phyloP scores from a whole-genome alignment of 2,329 filamentous ascomycete species.

The Alternaria tenuissima region DNA sequence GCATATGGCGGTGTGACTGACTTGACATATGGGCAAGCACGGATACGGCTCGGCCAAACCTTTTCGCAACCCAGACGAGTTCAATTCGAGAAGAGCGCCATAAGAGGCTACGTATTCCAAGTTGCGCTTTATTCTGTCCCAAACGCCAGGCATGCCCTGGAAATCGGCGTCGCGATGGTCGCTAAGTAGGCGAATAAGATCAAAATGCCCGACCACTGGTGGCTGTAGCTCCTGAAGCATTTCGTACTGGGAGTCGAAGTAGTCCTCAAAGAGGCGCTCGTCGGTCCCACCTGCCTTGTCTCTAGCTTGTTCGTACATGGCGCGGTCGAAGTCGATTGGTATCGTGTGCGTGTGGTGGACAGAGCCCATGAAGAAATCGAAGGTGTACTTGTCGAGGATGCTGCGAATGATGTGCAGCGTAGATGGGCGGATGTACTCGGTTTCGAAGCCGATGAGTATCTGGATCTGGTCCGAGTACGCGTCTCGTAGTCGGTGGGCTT shows the following conservation, averaged over 20 bases:
- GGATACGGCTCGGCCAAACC: conserved; percentile 93
- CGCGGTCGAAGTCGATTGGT: conserved; percentile 85
- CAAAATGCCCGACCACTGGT: conserved; percentile 89
- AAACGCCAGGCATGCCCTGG: conserved; percentile 68
- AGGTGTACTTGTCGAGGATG: conserved; percentile 66
- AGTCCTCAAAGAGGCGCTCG: conserved; percentile 73
- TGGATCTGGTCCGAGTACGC: conserved; percentile 76
- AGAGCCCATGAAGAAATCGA: conserved; percentile 93
- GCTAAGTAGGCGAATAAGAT: conserved; percentile 84
- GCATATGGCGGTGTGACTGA: conserved; percentile 54
- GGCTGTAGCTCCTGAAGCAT: conserved; percentile 80
- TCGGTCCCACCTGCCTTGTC: conserved; percentile 65
- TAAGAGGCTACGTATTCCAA: conserved; percentile 74
- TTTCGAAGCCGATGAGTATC: conserved; percentile 89
- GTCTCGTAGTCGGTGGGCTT: conserved; percentile 75
- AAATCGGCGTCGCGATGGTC: conserved; percentile 71
- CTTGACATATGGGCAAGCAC: conserved; percentile 77
- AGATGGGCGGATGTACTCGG: conserved; percentile 84
- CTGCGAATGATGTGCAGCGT: conserved; percentile 67
- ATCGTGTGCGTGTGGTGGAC: conserved; percentile 87
- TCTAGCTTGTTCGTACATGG: conserved; percentile 72
- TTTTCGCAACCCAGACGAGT: conserved; percentile 86
- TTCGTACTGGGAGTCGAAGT: conserved; percentile 85
- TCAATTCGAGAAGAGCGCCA: conserved; percentile 87
- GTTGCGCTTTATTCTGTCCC: conserved; percentile 78